These are phyloP conservation scores for Parvularia atlantis DNA, from an alignment of 78 protist genomes.

Conservation along the genomic window DNA sequence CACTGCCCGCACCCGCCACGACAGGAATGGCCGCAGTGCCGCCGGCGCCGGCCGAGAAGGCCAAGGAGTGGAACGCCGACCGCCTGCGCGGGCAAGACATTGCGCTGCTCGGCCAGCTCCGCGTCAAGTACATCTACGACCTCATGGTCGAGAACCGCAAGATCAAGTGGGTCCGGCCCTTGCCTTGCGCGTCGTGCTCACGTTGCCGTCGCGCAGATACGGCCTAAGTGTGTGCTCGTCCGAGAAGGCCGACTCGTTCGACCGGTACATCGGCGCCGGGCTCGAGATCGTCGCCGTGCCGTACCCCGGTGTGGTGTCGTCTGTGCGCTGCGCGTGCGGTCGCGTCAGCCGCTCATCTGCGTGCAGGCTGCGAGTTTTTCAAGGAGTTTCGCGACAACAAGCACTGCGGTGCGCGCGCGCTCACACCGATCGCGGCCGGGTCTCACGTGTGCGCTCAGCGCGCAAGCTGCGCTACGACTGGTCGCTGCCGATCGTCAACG, in stretches of 20 bases:
- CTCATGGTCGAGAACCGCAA: slow-evolving; percentile 42
- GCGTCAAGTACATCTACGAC: slow-evolving; percentile 12
- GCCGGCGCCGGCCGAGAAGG: no score
- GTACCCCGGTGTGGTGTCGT: slow-evolving; percentile 16
- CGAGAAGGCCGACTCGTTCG: slow-evolving; percentile 17
- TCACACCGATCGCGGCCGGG: no score
- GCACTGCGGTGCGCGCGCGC: background rate
- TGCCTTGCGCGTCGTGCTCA: background rate
- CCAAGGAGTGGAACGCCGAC: background rate
- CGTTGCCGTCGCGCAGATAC: background rate
- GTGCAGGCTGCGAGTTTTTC: slow-evolving; percentile 18
- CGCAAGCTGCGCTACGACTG: background rate
- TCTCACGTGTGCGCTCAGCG: no score
- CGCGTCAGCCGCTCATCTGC: no score
- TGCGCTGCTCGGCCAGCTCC: background rate
- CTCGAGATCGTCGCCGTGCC: slow-evolving; percentile 13
- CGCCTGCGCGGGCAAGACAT: background rate
- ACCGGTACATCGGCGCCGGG: background rate
- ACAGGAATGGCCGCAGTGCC: no score
- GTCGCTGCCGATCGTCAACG: background rate
- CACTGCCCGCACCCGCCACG: background rate
- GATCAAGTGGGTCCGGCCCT: background rate
- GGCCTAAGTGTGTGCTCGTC: slow-evolving; percentile 2
- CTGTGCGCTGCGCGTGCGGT: background rate
- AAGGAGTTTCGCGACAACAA: background rate